Base-by-base conservation (phyloP, 2,329 filamentous ascomycete species). In the Xylariaceae sp. region DNA sequence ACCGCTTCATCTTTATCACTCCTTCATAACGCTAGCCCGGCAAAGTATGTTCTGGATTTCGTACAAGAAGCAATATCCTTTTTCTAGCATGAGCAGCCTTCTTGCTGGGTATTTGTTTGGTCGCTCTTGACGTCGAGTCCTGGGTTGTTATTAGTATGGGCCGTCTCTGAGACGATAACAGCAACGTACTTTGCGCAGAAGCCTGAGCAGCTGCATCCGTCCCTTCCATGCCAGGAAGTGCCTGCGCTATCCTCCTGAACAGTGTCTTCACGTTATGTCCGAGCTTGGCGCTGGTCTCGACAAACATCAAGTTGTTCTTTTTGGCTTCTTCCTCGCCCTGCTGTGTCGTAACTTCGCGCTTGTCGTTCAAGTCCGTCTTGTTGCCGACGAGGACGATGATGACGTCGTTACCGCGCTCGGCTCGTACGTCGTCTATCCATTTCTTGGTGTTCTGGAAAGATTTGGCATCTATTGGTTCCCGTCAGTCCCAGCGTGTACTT, bases 381-480 rank as follows among this genome's bases (percentile, higher is more conserved):
- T 98, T 98, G 56, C 93, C 93, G 32, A 98, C 94, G 37, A 98
- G 74, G 37, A 98, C 93, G 61, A 98, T 97, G 61, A 98, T 98
- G 50, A 98, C 94, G 70, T 98, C 93, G 74, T 95, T 95, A 41
- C 93, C 93, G 63, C 93, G 82, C 75, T 98, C 93, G 41, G 91
- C 92, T 52, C 93, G 82, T 47, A 98, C 93, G 65, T 98, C 93
- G 65, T 98, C 93, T 56, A 98, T 95, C 93, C 94, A 98, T 78
- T 98, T 98, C 64, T 91, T 84, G 44, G 93, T 98, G 71, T 98
- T 96, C 67, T 96, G 87, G 75, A 98, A 98, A 20, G 90, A 95
- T 71, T 97, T 96, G 54, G 86, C 85, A 68, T 93, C 83, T 88
- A 42, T 47, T 11, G 23, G 17, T 21, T 27, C 43, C 45, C 42